Conservation (phyloP, 169 alveolate genomes). For the Cystoisospora suis region DNA sequence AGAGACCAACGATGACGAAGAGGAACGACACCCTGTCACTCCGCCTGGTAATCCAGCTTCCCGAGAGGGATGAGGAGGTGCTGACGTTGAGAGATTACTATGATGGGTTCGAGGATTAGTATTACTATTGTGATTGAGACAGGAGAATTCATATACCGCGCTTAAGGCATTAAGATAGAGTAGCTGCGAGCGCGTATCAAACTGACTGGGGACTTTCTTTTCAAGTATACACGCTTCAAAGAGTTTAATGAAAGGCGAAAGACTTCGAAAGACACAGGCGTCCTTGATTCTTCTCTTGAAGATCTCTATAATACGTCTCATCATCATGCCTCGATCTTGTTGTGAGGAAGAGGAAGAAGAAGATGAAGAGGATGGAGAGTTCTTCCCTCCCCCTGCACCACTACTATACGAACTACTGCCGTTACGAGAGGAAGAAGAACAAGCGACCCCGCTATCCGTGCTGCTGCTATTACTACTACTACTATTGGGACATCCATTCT, state of each 20-base stretch:
- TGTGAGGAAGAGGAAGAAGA: neutral
- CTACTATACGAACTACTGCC: too few species aligned
- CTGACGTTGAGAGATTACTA: too few species aligned
- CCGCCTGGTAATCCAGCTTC: too few species aligned
- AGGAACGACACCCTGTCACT: too few species aligned
- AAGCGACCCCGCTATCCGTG: too few species aligned
- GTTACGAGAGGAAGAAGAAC: too few species aligned
- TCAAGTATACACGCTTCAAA: slow-evolving; percentile 28
- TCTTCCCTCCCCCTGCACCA: too few species aligned
- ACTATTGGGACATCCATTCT: too few species aligned
- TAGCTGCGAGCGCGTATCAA: slow-evolving; percentile 1
- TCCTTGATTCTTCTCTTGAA: neutral
- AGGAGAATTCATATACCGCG: neutral
- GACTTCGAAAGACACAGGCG: neutral
- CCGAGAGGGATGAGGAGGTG: too few species aligned
- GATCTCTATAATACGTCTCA: neutral
- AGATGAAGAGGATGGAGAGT: neutral
- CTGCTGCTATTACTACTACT: too few species aligned
- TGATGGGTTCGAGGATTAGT: too few species aligned
- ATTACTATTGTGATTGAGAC: neutral
- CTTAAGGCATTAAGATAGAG: slow-evolving; percentile 15
- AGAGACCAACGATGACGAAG: too few species aligned
- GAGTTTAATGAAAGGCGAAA: slow-evolving; percentile 20
- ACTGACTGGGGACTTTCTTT: slow-evolving; percentile 14
- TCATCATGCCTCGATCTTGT: neutral